These are phyloP conservation scores for Ophiocordyceps camponoti-leonardi DNA, from an alignment of 2,329 filamentous ascomycete species.

Conservation along the genomic window DNA sequence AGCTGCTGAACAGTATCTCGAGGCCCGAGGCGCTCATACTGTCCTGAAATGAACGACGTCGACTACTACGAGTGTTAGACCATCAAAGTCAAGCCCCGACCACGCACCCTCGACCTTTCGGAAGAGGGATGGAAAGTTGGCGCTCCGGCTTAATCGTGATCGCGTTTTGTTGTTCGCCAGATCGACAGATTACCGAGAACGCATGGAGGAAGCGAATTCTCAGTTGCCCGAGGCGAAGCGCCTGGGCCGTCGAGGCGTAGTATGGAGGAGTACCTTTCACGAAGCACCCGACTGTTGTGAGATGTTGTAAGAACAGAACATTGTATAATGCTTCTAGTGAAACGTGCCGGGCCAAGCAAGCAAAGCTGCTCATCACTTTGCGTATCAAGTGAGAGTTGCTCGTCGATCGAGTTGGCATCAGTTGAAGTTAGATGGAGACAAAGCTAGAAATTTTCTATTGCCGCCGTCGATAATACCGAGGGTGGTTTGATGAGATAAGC, in stretches of 20 bases:
- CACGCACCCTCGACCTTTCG: conserved; percentile 72
- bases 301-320: background rate
- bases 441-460: no score
- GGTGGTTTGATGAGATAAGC: no score
- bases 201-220: conserved; percentile 40
- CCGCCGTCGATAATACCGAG: no score
- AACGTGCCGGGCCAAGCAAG: no score
- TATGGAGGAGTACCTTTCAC: conserved; percentile 2
- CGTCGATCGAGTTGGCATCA: no score
- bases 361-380: no score
- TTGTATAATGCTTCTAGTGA: no score
- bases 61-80: conserved; percentile 41
- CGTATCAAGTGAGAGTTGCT: no score
- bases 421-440: no score
- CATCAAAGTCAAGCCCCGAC: conserved; percentile 93
- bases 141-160: conserved; percentile 99
- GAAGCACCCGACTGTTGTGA: background rate
- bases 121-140: conserved; percentile 61
- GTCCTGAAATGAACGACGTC: conserved; percentile 72
- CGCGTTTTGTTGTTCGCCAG: conserved; percentile 56
- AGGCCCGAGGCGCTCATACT: conserved; percentile 80
- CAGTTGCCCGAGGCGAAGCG: conserved; percentile 42
- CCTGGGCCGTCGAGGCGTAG: conserved; percentile 37
- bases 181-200: conserved; percentile 66
- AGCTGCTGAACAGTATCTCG: conserved; percentile 73